Conservation (phyloP, 2,329 filamentous ascomycete genomes). For the Ceratocystiopsis brevicomis region DNA sequence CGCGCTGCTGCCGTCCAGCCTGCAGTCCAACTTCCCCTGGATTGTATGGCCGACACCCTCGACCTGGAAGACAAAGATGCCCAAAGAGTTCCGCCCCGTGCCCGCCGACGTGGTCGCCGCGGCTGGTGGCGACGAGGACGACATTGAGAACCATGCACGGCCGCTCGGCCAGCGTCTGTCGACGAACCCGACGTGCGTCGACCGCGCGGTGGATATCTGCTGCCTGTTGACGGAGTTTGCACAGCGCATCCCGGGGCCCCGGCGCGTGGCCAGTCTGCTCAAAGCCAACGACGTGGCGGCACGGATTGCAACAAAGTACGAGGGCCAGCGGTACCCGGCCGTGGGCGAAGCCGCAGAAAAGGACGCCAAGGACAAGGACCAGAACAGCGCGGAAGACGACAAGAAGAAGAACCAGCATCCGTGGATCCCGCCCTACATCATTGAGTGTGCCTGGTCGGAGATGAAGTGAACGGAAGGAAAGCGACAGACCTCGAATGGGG, state of each 20-base stretch:
- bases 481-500: background rate
- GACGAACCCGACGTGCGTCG: background rate
- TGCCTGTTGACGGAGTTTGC: background rate
- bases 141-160: background rate
- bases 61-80: background rate
- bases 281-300: constrained; percentile 27
- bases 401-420: no score
- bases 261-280: constrained; percentile 33
- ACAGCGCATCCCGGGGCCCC: constrained; percentile 12
- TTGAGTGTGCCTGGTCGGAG: no score
- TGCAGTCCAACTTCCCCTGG: background rate
- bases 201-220: background rate
- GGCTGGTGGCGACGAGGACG: background rate
- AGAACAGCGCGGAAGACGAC: background rate
- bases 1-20: constrained; percentile 16
- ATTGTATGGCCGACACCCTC: background rate
- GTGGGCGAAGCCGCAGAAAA: background rate
- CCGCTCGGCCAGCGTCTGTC: background rate
- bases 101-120: no score
- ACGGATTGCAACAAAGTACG: constrained; percentile 10
- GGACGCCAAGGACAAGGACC: background rate
- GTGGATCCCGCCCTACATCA: no score
- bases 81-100: background rate
- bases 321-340: constrained; percentile 2
- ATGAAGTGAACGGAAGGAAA: no score